A percentile compares a stretch with the other conserved stretches of the same genome.
These are phyloP conservation scores for Aspergillus felis DNA, from an alignment of 2,329 filamentous ascomycete species.

Conservation along the genomic window DNA sequence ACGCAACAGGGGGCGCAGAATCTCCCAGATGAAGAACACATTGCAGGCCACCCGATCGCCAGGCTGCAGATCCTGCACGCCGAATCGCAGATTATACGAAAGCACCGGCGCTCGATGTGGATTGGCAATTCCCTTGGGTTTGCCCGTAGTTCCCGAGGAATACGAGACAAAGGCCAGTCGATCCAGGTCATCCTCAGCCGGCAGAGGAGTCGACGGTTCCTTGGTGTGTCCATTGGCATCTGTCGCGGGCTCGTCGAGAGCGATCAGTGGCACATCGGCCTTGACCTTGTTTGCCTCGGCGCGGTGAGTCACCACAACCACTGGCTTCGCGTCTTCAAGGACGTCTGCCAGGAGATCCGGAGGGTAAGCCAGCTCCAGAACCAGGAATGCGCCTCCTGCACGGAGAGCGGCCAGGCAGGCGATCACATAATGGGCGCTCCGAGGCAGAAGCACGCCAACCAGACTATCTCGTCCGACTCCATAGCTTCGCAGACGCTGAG, in stretches of 20 bases:
- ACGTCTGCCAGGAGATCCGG: slow-evolving; percentile 70
- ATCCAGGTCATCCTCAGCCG: slow-evolving; percentile 65
- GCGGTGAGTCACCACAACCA: slow-evolving; percentile 65
- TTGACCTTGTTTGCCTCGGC: slow-evolving; percentile 65
- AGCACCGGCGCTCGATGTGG: slow-evolving; percentile 69
- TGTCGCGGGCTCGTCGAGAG: slow-evolving; percentile 52
- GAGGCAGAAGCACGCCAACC: slow-evolving; percentile 70
- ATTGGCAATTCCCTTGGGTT: slow-evolving; percentile 79
- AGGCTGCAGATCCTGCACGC: slow-evolving; percentile 62
- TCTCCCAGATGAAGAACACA: slow-evolving; percentile 85
- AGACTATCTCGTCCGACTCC: slow-evolving; percentile 70
- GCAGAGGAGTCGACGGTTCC: slow-evolving; percentile 47
- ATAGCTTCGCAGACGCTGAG: slow-evolving; percentile 59
- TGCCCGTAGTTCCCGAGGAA: slow-evolving; percentile 72
- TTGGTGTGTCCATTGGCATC: slow-evolving; percentile 40
- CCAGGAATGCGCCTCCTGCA: slow-evolving; percentile 74
- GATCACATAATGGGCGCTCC: slow-evolving; percentile 75
- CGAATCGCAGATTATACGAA: slow-evolving; percentile 71
- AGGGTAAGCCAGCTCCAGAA: slow-evolving; percentile 75
- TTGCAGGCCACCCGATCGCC: slow-evolving; percentile 82
- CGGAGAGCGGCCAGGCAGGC: slow-evolving; percentile 73
- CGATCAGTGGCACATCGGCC: slow-evolving; percentile 56
- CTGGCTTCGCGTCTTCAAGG: slow-evolving; percentile 68
- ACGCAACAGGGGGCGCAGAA: slow-evolving; percentile 69
- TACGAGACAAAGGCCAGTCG: slow-evolving; percentile 76